Base-by-base conservation (phyloP, 1,139 yeast genomes). In the Barnettozyma hawaiiensis region DNA sequence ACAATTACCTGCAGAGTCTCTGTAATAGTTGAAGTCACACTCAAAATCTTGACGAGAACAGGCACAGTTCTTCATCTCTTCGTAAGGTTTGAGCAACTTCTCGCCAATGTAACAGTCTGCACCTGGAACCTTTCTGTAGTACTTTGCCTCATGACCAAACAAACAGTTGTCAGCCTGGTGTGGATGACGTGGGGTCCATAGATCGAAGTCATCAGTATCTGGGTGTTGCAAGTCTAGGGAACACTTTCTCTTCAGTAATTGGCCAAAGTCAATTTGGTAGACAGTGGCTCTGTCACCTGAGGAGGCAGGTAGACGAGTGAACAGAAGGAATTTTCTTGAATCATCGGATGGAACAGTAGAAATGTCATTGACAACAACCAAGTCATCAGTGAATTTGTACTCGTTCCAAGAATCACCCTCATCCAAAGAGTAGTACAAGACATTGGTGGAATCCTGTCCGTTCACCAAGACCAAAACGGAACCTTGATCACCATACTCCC, bases 401-500 rank as follows among this genome's bases (percentile, higher is more conserved):
- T 78, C 81, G 2, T 60, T 53, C 97, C 97, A 92, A 1, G 81
- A 69, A 8, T 69, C 66, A 31, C 98, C 98, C 53, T 82, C 85
- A 63, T 92, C 92, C 26, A 81, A 61, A 0, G 97, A 84, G 55
- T 81, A 90, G 2, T 67, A 57, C 2, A 92, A 49, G 1, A 66
- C 64, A 47, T 86, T 70, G 0, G 96, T 83, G 16, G 71, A 67
- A 10, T 75, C 78, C 15, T 63, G 67, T 10, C 76, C 76, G 40
- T 77, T 71, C 3, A 84, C 92, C 38, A 90, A 62, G 2, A 86
- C 87, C 44, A 92, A 65, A 35, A 94, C 74, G 1, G 96, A 80
- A n/a, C 99, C 98, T 52, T 89, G 85, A 60, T 94, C 98, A 49
- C 97, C 98, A 62, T 73, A 92, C 62, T 90, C 97, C 97, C 97